Evolutionary conservation across 352 stramenopile genomes (phyloP).

Genomic region (Phytophthora brassicae): DNA sequence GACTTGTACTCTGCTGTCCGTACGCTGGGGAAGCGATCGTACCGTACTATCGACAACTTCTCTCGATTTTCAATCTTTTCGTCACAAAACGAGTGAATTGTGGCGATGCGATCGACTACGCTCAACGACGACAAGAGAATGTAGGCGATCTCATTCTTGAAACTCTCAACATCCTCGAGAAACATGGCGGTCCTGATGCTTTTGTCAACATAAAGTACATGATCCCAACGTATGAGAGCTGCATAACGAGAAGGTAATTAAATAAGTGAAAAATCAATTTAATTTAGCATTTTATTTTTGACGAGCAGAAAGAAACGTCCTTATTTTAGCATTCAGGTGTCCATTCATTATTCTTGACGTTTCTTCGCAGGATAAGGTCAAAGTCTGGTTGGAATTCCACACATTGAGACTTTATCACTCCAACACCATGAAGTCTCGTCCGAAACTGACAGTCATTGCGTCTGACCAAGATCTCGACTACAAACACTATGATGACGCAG

Average conservation of each 20-base stretch:
- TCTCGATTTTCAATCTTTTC: slow-evolving; percentile 93
- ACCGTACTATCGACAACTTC: slow-evolving; percentile 91
- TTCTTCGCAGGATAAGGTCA: not conserved
- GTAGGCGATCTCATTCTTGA: slow-evolving; percentile 89
- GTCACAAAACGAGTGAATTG: slow-evolving; percentile 91
- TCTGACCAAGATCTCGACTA: slow-evolving; percentile 18
- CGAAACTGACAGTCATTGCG: slow-evolving; percentile 22
- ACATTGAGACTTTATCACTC: no score
- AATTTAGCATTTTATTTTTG: slow-evolving; percentile 25
- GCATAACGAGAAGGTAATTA: slow-evolving; percentile 33
- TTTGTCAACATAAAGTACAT: slow-evolving; percentile 98
- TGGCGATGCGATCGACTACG: slow-evolving; percentile 93
- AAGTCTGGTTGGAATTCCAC: not conserved
- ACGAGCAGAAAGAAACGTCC: slow-evolving; percentile 21
- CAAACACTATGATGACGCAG: slow-evolving; percentile 22
- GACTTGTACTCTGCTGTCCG: slow-evolving; percentile 63
- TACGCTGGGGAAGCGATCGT: slow-evolving; percentile 90
- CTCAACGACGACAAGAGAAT: slow-evolving; percentile 86
- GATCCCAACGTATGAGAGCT: slow-evolving; percentile 95
- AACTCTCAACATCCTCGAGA: slow-evolving; percentile 90
- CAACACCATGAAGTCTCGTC: slow-evolving; percentile 23
- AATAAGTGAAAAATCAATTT: no score
- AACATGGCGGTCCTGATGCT: slow-evolving; percentile 77
- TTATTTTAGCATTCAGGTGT: slow-evolving; percentile 14
- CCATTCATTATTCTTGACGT: not conserved